Base-by-base conservation (phyloP, 768 basidiomycete species). In the Epithele typhae region DNA sequence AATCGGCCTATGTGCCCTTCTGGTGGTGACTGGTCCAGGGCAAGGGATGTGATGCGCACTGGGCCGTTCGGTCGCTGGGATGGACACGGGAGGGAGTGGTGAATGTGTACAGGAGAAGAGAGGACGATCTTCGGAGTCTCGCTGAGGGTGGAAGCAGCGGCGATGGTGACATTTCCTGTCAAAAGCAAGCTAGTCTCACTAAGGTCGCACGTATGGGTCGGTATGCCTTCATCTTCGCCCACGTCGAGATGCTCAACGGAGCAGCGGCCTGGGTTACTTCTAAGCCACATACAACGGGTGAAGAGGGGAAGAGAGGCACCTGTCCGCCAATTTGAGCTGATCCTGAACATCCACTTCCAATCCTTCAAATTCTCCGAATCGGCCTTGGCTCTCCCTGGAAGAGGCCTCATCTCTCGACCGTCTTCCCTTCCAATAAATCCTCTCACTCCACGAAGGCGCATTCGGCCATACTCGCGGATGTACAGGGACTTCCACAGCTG, bases 321-420 rank as follows among this genome's bases (percentile, higher is more conserved):
- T 65, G 68, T 84, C 61, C 76, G 76, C 88, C 88, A 91, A 55
- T 90, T 90, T 14, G 80, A 80, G 55, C 84, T 87, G 52, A 89
- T 84, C 45, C 85, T 76, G 63, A 88, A 90, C 87, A 90, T 88
- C 78, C 79, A 85, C 64, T 87, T 89, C 87, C 87, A 91, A 59
- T 87, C 80, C 59, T 73, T 77, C 37, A 65, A 48, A 24, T 68
- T 60, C 27, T 64, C 61, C 17, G 15, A 9, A 9, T 32, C 30
- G 30, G 66, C 58, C 56, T 48, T 50, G 4, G 69, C 75, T 60
- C 81, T 65, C 22, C 70, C 72, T 10, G 85, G 86, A 23, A 90
- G 66, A 2, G 75, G 70, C 56, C 71, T 80, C 19, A 82, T 64
- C 59, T 79, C 74, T 48, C 79, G 70, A 4, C 79, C 81, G 57